Conservation (phyloP, 2,329 filamentous ascomycete genomes). For the Septoria petroselini region DNA sequence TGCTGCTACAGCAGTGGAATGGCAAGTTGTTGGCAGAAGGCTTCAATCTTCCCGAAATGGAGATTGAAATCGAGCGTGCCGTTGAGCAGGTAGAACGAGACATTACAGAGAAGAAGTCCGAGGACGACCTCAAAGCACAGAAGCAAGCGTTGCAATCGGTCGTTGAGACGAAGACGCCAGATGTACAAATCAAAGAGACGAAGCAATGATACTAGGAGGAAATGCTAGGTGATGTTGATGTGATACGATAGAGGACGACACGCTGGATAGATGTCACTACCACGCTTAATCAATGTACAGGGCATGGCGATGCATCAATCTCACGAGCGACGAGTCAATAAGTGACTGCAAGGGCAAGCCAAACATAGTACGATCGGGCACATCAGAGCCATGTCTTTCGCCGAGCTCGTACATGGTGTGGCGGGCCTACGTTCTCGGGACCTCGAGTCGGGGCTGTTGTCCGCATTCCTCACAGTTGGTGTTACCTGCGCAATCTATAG, state of each 20-base stretch:
- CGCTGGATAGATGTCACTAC: constrained; percentile 2
- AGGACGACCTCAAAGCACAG: constrained; percentile 12
- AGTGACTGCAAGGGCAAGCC: not conserved
- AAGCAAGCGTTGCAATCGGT: constrained; percentile 17
- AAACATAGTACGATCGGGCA: no score
- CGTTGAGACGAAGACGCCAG: constrained; percentile 10
- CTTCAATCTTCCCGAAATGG: constrained; percentile 51
- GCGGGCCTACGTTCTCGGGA: no score
- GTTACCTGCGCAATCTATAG: no score
- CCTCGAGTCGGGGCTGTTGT: no score
- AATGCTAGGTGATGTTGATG: not conserved
- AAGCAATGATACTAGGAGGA: constrained; percentile 7
- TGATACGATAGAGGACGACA: constrained; percentile 11
- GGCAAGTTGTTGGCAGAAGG: constrained; percentile 51
- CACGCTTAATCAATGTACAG: constrained; percentile 9
- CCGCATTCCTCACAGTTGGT: no score
- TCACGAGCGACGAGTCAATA: not conserved
- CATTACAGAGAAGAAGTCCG: constrained; percentile 36
- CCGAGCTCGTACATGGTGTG: no score
- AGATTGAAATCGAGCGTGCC: constrained; percentile 53
- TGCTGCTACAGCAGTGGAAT: constrained; percentile 51
- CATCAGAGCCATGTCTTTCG: no score
- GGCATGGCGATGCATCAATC: not conserved
- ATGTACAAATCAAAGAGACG: constrained; percentile 19
- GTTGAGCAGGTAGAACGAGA: constrained; percentile 50